Evolutionary conservation across 2,329 filamentous ascomycete genomes (phyloP), one percentile per base, ranked within the genome.

Genomic region (Hymenoscyphus scutula): DNA sequence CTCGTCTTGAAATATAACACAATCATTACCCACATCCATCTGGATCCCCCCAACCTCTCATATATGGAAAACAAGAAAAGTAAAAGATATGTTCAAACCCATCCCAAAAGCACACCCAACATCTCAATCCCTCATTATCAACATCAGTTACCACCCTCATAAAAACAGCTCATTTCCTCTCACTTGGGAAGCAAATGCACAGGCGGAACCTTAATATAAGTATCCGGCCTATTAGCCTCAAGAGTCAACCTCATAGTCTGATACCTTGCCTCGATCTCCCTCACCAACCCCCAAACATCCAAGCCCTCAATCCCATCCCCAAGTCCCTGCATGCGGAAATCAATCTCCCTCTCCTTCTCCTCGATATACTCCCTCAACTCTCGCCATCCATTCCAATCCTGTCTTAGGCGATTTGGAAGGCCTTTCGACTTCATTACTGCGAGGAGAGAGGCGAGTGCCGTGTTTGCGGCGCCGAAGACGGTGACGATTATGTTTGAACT

Each of bases 391-490:
- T 78, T 72, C 56, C 77, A 77, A 63, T 82, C 78, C 59, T 79
- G 77, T 45, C 77, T 73, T 19, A 82, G 67, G 19, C 78, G 72
- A 65, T 80, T 77, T 3, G 80, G 80, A 58, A 82, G 68, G 0
- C 80, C 81, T 32, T 80, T 79, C 3, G 79, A 78, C 67, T 81
- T 82, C 59, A 82, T 70, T 3, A 82, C 80, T 0, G 85, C 84
- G 25, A 89, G 73, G 0, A 86, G 75, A 30, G 86, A 85, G 1
- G 86, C 86, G 8, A 89, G 77, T 2, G 87, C 74, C 2, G 85
- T 88, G 69, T 89, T 89, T 11, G 84, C 72, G 0, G 84, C 85
- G 6, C 87, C 86, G 1, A 89, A 76, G 0, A 82, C 73, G 15
- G 83, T 84, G 71, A 89, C 67, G 17, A 66, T 84, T 25, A 82